Conservation (phyloP, 225 moss, liverwort and hornwort species). For the Anthoceros angustus region DNA sequence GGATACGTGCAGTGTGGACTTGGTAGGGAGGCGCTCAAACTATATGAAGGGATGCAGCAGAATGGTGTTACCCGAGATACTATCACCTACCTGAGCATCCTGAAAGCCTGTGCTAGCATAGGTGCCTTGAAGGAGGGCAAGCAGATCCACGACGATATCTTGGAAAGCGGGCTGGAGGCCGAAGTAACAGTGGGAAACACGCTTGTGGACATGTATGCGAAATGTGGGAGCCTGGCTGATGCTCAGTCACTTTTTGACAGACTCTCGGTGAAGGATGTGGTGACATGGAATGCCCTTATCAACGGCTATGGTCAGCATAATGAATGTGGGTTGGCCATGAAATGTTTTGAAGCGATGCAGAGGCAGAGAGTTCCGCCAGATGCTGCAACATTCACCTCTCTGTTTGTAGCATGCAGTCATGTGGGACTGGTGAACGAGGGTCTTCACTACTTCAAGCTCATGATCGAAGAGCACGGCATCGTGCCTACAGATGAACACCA, state of each 20-base stretch:
- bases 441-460: neutral
- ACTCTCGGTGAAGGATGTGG: neutral
- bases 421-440: neutral
- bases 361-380: neutral
- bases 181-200: neutral
- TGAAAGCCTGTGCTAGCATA: neutral
- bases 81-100: neutral
- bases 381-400: constrained; percentile 4
- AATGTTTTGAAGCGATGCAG: neutral
- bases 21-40: neutral
- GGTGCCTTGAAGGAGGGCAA: neutral
- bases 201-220: constrained; percentile 4
- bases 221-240: neutral
- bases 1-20: neutral
- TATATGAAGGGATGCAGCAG: neutral
- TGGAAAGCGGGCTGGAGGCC: neutral
- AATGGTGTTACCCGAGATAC: neutral
- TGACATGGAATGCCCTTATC: constrained; percentile 2
- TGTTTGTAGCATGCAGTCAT: constrained; percentile 4
- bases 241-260: neutral
- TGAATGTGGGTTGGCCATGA: neutral
- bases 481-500: neutral
- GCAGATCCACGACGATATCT: neutral
- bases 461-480: neutral
- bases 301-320: constrained; percentile 2